Evolutionary conservation across 1,139 yeast species (phyloP), one percentile per base, ranked within the genome.

Genomic region (Pichia sp.): DNA sequence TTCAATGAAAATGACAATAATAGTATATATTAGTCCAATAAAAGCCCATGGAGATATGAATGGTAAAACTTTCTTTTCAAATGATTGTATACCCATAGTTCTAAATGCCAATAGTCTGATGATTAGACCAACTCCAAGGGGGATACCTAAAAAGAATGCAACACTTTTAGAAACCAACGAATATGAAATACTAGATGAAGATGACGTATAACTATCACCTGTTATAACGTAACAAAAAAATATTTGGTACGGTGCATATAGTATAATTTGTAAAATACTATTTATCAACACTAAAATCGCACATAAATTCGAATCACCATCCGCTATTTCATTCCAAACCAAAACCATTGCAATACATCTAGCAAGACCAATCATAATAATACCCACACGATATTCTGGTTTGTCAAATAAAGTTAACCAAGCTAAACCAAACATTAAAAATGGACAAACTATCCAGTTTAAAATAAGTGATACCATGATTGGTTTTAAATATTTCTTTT

Each of bases 271-370:
- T 39, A 81, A 61, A 47, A 79, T 49, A 50, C 81, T 75, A 63
- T 81, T 81, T 46, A 79, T 61, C 10, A 79, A 67, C 0, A 81
- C 84, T 27, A 80, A 59, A 10, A 78, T 63, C 5, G 82, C 83
- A 66, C 86, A 81, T 49, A 77, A 67, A 39, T 72, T 71, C 47
- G 67, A 65, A 59, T 79, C 81, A 6, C 85, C 86, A 18, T 68
- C 73, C 2, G 84, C 80, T 22, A 81, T 69, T 28, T 77, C 75
- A 60, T 77, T 80, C 86, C 85, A 81, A n/a, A 80, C 64, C 47
- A 81, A 65, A 0, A 80, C 84, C 85, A 81, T 81, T 31, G 85
- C 85, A 58, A 81, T 79, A 62, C 86, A 81, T 53, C 86, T 64
- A 3, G 84, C 85, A 44, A 77, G 59, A 1, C 86, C 86, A 47